Evolutionary conservation across 495 filamentous ascomycete species (phyloP).

Genomic region (Letharia columbiana): DNA sequence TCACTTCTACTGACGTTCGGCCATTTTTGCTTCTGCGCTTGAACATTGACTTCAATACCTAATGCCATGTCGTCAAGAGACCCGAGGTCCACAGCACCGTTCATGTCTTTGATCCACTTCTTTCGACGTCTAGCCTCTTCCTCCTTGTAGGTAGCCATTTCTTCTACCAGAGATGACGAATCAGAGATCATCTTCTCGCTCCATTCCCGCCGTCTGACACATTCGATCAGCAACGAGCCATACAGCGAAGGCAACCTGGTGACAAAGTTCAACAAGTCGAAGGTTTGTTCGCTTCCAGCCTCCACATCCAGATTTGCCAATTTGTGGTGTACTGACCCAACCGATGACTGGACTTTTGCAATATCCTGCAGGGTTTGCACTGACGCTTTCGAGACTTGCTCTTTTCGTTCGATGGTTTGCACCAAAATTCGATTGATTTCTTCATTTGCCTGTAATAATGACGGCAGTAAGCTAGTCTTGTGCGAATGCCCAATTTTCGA

Average conservation of each 20-base stretch:
- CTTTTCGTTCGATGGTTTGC: conserved; percentile 56
- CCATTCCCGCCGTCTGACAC: conserved; percentile 82
- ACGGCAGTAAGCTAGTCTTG: conserved; percentile 81
- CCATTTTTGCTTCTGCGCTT: conserved; percentile 72
- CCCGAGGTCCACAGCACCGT: conserved; percentile 43
- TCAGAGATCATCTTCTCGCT: conserved; percentile 78
- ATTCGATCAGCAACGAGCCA: conserved; percentile 78
- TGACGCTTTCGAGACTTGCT: conserved; percentile 48
- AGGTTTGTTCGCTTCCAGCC: conserved; percentile 57
- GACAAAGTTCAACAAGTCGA: conserved; percentile 66
- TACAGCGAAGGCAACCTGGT: conserved; percentile 80
- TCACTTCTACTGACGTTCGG: conserved; percentile 54
- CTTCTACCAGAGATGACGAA: conserved; percentile 76
- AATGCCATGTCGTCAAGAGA: conserved; percentile 57
- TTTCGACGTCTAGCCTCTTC: conserved; percentile 82
- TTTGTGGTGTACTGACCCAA: conserved; percentile 59
- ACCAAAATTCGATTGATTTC: conserved; percentile 71
- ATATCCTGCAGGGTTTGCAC: conserved; percentile 70
- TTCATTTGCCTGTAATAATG: conserved; percentile 53
- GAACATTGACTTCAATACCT: conserved; percentile 76
- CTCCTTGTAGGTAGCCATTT: conserved; percentile 81
- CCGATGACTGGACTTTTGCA: conserved; percentile 63
- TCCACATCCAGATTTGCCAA: conserved; percentile 63
- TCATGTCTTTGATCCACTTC: conserved; percentile 81
- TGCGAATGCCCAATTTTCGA: conserved; percentile 82